Evolutionary conservation across 805 yeast genomes (phyloP).

Genomic region (Metschnikowia henanensis): DNA sequence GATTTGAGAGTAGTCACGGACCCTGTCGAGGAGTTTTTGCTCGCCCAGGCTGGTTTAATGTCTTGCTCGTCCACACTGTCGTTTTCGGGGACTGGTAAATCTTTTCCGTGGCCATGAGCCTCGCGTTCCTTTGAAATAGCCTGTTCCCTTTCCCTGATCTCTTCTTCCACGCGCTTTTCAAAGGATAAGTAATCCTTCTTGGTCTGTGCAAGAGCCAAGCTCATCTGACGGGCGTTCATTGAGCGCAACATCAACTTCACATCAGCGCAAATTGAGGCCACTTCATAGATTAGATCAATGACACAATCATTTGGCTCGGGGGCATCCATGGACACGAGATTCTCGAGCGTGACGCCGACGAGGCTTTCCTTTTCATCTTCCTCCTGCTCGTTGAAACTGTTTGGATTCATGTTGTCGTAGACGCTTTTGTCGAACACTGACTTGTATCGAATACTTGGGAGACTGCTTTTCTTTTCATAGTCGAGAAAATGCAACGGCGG

Average conservation of each 20-base stretch:
- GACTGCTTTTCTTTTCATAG: conserved; percentile 19
- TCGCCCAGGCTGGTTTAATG: conserved; percentile 11
- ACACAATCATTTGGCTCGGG: conserved; percentile 55
- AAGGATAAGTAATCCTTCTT: conserved; percentile 22
- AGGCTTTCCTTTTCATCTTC: conserved; percentile 20
- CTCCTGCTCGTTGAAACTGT: conserved; percentile 18
- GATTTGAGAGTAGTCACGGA: conserved; percentile 14
- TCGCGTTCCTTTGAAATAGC: conserved; percentile 14
- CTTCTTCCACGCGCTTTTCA: conserved; percentile 12
- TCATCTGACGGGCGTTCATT: conserved; percentile 53
- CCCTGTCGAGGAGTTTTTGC: conserved; percentile 5
- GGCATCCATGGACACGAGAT: conserved; percentile 53
- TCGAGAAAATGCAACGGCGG: conserved; percentile 33
- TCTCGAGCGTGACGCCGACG: conserved; percentile 47
- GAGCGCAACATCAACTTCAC: conserved; percentile 61
- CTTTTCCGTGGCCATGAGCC: conserved; percentile 21
- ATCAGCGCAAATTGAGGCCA: conserved; percentile 62
- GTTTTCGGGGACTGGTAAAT: conserved; percentile 21
- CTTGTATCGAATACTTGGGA: conserved; percentile 32
- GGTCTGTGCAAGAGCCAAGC: conserved; percentile 28
- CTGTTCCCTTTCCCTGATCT: conserved; percentile 28
- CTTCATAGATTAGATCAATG: conserved; percentile 60
- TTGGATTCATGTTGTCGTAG: conserved; percentile 9
- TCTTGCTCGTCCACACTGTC: conserved; percentile 25
- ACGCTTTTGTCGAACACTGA: conserved; percentile 35